Evolutionary conservation across 768 basidiomycete species (phyloP).

Genomic region (Ramaria rubella): DNA sequence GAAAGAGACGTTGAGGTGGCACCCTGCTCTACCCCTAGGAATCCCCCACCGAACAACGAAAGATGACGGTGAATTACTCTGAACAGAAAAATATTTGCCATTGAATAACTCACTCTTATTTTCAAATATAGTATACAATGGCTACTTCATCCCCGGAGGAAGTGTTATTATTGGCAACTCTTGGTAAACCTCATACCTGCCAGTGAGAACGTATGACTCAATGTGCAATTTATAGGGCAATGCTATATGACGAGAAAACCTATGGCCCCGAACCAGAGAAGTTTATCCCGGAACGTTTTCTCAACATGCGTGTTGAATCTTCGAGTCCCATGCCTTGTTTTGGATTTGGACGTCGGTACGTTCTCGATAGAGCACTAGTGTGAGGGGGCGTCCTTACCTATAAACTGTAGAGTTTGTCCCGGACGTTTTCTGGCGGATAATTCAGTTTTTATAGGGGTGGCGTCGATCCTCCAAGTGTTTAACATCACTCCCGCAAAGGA

Average conservation of each 20-base stretch:
- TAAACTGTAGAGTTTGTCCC: constrained; percentile 12
- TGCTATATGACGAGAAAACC: constrained; percentile 41
- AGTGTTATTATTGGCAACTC: constrained; percentile 3
- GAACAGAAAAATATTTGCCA: no score
- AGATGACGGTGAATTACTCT: no score
- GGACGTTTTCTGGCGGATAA: constrained; percentile 13
- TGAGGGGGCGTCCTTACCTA: not conserved
- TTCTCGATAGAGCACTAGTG: no score
- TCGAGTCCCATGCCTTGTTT: not conserved
- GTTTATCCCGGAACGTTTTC: constrained; percentile 51
- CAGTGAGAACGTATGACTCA: not conserved
- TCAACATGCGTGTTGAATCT: constrained; percentile 19
- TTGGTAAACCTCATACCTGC: not conserved
- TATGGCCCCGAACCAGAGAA: constrained; percentile 40
- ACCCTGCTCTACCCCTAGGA: constrained; percentile 2
- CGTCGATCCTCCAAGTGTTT: constrained; percentile 13
- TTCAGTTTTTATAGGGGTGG: constrained; percentile 11
- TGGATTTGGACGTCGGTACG: constrained; percentile 6
- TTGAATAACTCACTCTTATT: no score
- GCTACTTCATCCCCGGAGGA: constrained; percentile 6
- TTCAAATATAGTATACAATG: constrained; percentile 4
- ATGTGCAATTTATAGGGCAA: constrained; percentile 27
- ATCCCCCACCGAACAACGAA: constrained; percentile 5
- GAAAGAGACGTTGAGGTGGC: constrained; percentile 10
- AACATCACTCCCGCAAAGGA: constrained; percentile 11